Evolutionary conservation across 352 stramenopile species (phyloP).

Genomic region (Globisporangium radiosum): DNA sequence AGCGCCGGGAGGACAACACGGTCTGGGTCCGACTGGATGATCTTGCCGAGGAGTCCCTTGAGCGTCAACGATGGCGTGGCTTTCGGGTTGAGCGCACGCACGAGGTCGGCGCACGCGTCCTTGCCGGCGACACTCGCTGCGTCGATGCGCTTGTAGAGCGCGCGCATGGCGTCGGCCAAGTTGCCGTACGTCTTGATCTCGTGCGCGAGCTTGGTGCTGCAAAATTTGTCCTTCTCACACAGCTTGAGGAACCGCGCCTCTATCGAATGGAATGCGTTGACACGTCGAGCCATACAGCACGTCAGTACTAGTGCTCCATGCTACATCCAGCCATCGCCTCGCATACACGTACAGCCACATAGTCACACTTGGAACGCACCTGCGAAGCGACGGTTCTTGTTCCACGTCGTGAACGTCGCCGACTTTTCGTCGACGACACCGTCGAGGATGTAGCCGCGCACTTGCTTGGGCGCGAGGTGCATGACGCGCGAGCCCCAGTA

Average conservation of each 20-base stretch:
- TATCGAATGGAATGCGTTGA: slow-evolving; percentile 10
- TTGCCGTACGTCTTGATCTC: slow-evolving; percentile 4
- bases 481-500: slow-evolving; percentile 17
- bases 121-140: background rate
- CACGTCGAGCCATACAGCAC: background rate
- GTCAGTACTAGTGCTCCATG: too few relatives aligned
- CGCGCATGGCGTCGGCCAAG: background rate
- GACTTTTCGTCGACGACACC: slow-evolving; percentile 11
- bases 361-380: background rate
- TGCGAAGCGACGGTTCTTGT: slow-evolving; percentile 2
- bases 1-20: slow-evolving; percentile 5
- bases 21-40: background rate
- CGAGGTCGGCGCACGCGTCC: slow-evolving; percentile 1
- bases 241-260: slow-evolving; percentile 1
- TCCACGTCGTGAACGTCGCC: slow-evolving; percentile 8
- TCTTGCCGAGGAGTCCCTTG: background rate
- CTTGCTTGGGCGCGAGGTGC: slow-evolving; percentile 16
- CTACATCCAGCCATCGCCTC: too few relatives aligned
- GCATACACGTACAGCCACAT: background rate
- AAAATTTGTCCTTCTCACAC: slow-evolving; percentile 7
- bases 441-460: slow-evolving; percentile 24
- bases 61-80: background rate
- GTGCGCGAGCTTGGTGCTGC: slow-evolving; percentile 6
- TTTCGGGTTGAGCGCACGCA: background rate
- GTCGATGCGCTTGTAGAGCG: slow-evolving; percentile 6